Percentiles rank a stretch among this genome's conserved stretches.
Conservation (phyloP, 108 stramenopile genomes). For the Fistulifera pelliculosa region DNA sequence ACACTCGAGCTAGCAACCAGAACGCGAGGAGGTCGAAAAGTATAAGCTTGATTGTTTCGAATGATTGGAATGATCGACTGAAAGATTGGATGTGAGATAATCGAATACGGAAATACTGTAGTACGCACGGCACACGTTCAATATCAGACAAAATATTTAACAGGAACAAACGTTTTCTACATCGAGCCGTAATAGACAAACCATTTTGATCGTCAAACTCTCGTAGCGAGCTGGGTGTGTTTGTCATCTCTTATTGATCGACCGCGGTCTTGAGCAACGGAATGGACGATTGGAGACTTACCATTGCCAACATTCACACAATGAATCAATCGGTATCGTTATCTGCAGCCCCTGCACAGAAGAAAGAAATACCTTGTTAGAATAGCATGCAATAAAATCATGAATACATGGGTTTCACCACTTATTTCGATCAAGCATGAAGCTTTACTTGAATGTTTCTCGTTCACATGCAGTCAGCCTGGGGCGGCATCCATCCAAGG, state of each 20-base stretch:
- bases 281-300: too few relatives aligned
- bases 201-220: constrained; percentile 15
- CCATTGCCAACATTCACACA: too few relatives aligned
- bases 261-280: too few relatives aligned
- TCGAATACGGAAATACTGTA: background rate
- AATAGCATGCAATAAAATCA: too few relatives aligned
- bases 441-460: constrained; percentile 2
- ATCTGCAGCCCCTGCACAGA: too few relatives aligned
- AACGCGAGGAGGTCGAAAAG: constrained; percentile 56
- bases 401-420: background rate
- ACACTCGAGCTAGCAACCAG: constrained; percentile 65
- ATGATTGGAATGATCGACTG: background rate
- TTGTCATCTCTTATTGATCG: constrained; percentile 8
- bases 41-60: background rate
- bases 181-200: constrained; percentile 32
- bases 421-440: background rate
- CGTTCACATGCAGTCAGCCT: constrained; percentile 26
- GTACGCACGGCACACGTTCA: background rate
- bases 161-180: constrained; percentile 53
- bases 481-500: constrained; percentile 66
- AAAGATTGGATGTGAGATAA: background rate
- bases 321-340: too few relatives aligned
- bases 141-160: constrained; percentile 8
- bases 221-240: constrained; percentile 71
- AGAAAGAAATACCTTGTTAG: too few relatives aligned